Evolutionary conservation across 352 stramenopile species (phyloP), one percentile per base, ranked within the genome.

Genomic region (Globisporangium barbulae): DNA sequence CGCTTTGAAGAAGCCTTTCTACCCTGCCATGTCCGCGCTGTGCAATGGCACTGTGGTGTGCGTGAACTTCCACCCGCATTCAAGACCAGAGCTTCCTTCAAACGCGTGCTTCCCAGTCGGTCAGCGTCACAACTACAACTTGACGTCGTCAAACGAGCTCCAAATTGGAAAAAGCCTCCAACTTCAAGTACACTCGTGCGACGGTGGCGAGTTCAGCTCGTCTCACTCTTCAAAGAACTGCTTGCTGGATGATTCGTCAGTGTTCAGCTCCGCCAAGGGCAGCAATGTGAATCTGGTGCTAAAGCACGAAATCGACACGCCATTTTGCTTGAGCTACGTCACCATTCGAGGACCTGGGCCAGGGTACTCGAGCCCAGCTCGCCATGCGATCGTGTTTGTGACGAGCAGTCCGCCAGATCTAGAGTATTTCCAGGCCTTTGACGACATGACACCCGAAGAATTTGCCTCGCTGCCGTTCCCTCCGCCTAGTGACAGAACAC

Each of bases 121-220:
- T 55, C 74, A 79, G 50, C 59, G 69, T 21, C 50, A 75, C 45
- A 88, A 88, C 53, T 67, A 69, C n/a, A 69, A 81, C 15, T 54
- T 78, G 10, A 77, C 70, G 21, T 68, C 80, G 2, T 76, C 75
- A 2, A 87, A 83, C 44, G 84, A 93, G 19, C 61, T 89, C 2
- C 86, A 93, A 60, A 63, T 89, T 8, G 87, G 87, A 10, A 96
- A 94, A 54, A 62, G 63, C 8, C 67, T 94, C 50, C 73, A 90
- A 21, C 74, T 96, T 19, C 72, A 88, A 64, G 72, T 94, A 5
- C 57, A 77, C 37, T 83, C 65, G 6, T 92, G 84, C 54, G 85
- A 96, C 41, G 88, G 88, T 31, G 88, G 84, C 9, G 88, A 96
- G 59, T 92, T 94, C 57, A 94, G 84, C 53, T 75, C 67, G 17